Percentiles rank a stretch among this genome's conserved stretches.
phyloP scores from a whole-genome alignment of 495 filamentous ascomycete species.

The Penicillium nucicola region DNA sequence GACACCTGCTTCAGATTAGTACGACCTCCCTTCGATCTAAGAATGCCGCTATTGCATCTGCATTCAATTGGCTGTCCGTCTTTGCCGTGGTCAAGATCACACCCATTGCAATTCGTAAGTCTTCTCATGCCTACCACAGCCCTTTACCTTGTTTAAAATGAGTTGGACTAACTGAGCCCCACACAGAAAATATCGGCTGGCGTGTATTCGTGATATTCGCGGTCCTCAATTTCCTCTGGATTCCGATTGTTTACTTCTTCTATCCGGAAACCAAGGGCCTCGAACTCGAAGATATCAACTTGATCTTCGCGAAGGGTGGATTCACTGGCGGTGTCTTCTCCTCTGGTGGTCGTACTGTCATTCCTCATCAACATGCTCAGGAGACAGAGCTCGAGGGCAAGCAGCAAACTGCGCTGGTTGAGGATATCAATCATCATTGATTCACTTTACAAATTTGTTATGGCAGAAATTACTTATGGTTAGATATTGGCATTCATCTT shows the following conservation, averaged over 20 bases:
- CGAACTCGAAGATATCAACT: constrained; percentile 46
- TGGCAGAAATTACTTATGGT: too few species aligned
- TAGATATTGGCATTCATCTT: too few species aligned
- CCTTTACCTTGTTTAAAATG: constrained; percentile 20
- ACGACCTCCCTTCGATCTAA: constrained; percentile 20
- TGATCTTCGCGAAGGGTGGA: constrained; percentile 33
- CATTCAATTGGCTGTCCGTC: background rate
- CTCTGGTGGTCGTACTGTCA: background rate
- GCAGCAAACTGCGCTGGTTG: background rate
- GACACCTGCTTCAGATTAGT: constrained; percentile 29
- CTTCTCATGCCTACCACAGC: constrained; percentile 3
- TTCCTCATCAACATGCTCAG: background rate
- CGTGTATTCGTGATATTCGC: constrained; percentile 50
- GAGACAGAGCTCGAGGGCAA: background rate
- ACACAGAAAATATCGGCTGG: constrained; percentile 34
- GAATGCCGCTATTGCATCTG: background rate
- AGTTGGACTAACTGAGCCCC: constrained; percentile 28
- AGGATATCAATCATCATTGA: background rate
- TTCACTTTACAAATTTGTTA: too few species aligned
- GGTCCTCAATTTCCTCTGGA: constrained; percentile 30
- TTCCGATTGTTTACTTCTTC: constrained; percentile 37
- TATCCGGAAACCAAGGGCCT: constrained; percentile 45
- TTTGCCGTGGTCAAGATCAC: constrained; percentile 54
- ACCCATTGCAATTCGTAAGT: constrained; percentile 44
- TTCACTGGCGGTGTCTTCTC: constrained; percentile 1